Evolutionary conservation across 805 yeast genomes (phyloP).

Genomic region (Saccharomyces jurei): DNA sequence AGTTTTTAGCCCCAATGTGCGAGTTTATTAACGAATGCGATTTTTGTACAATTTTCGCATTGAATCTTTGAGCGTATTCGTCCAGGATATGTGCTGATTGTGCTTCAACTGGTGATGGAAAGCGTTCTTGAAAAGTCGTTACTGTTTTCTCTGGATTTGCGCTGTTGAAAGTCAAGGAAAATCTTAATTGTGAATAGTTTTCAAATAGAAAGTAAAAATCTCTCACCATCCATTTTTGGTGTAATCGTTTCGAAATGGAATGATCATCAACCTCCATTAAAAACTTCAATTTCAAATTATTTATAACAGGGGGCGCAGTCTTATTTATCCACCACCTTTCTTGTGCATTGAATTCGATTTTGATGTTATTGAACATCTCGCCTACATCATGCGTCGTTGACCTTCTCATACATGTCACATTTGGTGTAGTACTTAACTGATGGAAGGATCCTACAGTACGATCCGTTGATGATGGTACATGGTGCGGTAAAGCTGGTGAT

Average conservation of each 20-base stretch:
- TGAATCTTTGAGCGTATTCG: constrained; percentile 41
- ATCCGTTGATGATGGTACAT: constrained; percentile 7
- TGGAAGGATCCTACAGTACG: constrained; percentile 6
- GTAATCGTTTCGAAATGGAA: constrained; percentile 48
- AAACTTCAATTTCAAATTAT: constrained; percentile 17
- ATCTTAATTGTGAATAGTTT: constrained; percentile 59
- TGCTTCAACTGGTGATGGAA: constrained; percentile 5
- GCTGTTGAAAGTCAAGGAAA: constrained; percentile 50
- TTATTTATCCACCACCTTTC: constrained; percentile 62
- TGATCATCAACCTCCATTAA: constrained; percentile 60
- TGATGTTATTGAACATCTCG: constrained; percentile 9
- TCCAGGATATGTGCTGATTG: constrained; percentile 42
- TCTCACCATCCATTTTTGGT: constrained; percentile 38
- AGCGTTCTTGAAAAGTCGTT: constrained; percentile 24
- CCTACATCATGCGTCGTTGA: constrained; percentile 11
- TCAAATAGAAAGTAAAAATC: constrained; percentile 67
- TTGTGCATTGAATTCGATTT: constrained; percentile 25
- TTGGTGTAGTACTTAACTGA: constrained; percentile 9
- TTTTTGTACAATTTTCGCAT: constrained; percentile 40
- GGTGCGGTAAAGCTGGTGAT: constrained; percentile 8
- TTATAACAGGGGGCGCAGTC: constrained; percentile 39
- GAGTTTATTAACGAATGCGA: constrained; percentile 35
- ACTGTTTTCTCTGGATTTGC: constrained; percentile 48
- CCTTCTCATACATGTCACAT: constrained; percentile 4
- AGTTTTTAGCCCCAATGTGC: constrained; percentile 8